Evolutionary conservation across 441 rosid genomes (phyloP).

Genomic region (Erysimum cheiri): DNA sequence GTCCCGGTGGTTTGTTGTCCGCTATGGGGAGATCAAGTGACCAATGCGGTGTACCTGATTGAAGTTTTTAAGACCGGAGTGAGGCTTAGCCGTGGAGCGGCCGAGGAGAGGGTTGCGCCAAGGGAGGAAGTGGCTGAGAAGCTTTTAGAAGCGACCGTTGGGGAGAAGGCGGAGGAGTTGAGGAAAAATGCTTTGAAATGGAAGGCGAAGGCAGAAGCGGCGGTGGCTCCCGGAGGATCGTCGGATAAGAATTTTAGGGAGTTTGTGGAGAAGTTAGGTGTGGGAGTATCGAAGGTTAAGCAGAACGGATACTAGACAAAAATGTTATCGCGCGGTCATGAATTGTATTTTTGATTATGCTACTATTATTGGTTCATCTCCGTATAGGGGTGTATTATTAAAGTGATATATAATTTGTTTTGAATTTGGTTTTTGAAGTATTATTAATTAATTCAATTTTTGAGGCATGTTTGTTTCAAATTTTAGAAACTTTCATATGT

Average conservation of each 20-base stretch:
- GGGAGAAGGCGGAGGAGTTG: slow-evolving; percentile 60
- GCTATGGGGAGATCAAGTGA: slow-evolving; percentile 91
- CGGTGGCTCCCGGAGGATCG: slow-evolving; percentile 77
- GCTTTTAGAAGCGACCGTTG: slow-evolving; percentile 52
- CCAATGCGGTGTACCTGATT: slow-evolving; percentile 63
- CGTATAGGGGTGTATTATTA: background rate
- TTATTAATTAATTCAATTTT: no score
- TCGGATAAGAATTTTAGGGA: slow-evolving; percentile 63
- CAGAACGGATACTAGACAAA: background rate
- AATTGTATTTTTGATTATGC: background rate
- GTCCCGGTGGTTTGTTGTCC: slow-evolving; percentile 72
- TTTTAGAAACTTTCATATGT: no score
- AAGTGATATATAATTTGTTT: no score
- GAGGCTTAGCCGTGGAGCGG: slow-evolving; percentile 70
- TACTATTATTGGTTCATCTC: background rate
- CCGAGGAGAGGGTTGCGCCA: slow-evolving; percentile 56
- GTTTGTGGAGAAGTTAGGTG: slow-evolving; percentile 64
- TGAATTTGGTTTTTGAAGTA: no score
- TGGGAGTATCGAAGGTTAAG: background rate
- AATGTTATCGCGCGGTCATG: no score
- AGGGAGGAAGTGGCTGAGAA: slow-evolving; percentile 71
- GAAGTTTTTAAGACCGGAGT: slow-evolving; percentile 70
- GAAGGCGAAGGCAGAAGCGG: slow-evolving; percentile 72
- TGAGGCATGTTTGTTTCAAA: no score
- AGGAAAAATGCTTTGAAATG: slow-evolving; percentile 65